Base-by-base conservation (phyloP, 257 asterid genomes). In the Plantago elongata region DNA sequence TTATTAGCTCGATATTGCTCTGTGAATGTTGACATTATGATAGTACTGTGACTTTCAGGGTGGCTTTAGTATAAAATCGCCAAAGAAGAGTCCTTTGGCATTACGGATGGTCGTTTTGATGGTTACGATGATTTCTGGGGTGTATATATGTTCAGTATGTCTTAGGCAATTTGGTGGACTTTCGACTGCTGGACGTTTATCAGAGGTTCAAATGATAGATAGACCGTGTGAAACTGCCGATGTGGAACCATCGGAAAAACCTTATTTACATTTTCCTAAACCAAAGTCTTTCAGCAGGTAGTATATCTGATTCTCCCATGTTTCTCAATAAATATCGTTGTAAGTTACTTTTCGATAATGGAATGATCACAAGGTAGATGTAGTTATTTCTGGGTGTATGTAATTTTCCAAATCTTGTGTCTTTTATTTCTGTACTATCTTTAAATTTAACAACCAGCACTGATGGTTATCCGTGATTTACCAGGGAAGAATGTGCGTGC, bases 401-500 rank as follows among this genome's bases (percentile, higher is more conserved):
- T 51, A 16, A 9, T 51, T 50, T 15, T 51, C 56, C 16, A 51
- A 22, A 1, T 22, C 27, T 22, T 22, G 27, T 22, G 56, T 9
- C 13, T 51, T 51, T 22, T 22, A 1, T 22, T 1, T 22, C 27
- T 22, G 27, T 22, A 22, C 2, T 22, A 22, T 2, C 27, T 22
- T 22, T 1, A 22, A 22, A 22, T 22, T 22, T 2, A 22, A 22
- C 27, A 2, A 2, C 1, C 27, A 1, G 47, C 49, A 58, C 62
- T 61, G 61, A 40, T 64, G 17, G 51, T 22, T 12, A 57, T 11
- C 71, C 63, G 42, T 73, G 69, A 64, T 65, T 73, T 56, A 61
- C 61, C 74, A 93, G 97, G 86, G 86, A 65, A 0, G 97, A 87
- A 75, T 90, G 97, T 47, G 84, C 81, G 7, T 87, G 96, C 81